Evolutionary conservation across 23 red algal species (phyloP).

Genomic region (Pyropia yezoensis): DNA sequence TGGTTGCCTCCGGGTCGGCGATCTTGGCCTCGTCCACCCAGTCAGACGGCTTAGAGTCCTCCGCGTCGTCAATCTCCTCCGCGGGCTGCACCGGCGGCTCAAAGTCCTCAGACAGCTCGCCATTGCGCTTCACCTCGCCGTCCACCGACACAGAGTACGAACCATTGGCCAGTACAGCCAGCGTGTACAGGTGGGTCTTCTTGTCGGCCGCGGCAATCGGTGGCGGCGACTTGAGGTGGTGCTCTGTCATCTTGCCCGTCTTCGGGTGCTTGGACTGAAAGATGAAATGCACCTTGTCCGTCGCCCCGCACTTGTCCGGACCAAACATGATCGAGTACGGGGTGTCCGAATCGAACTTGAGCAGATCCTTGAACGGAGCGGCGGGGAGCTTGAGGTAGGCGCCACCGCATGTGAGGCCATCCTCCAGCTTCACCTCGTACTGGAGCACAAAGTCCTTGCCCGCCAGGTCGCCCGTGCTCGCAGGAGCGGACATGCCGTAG

Average conservation of each 20-base stretch:
- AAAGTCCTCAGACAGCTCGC: constrained; percentile 67
- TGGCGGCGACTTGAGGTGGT: constrained; percentile 80
- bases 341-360: constrained; percentile 29
- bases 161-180: constrained; percentile 61
- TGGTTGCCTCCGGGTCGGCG: constrained; percentile 69
- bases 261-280: constrained; percentile 80
- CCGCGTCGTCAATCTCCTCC: constrained; percentile 87
- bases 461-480: constrained; percentile 26
- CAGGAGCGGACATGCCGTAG: constrained; percentile 55
- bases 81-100: constrained; percentile 90
- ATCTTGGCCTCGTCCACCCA: constrained; percentile 92
- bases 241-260: constrained; percentile 70
- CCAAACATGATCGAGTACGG: constrained; percentile 98
- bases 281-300: constrained; percentile 98
- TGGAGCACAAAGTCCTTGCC: constrained; percentile 60
- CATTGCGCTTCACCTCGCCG: constrained; percentile 51
- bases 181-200: constrained; percentile 94
- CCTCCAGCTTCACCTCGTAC: constrained; percentile 90
- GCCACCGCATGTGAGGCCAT: constrained; percentile 84
- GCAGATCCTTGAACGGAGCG: constrained; percentile 24
- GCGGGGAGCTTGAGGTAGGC: constrained; percentile 89
- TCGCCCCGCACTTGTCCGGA: constrained; percentile 92
- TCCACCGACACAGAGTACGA: constrained; percentile 74
- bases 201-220: constrained; percentile 44
- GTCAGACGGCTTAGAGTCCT: constrained; percentile 95